phyloP scores from a whole-genome alignment of 2,329 filamentous ascomycete species.

The Chaetomiaceae sp. region DNA sequence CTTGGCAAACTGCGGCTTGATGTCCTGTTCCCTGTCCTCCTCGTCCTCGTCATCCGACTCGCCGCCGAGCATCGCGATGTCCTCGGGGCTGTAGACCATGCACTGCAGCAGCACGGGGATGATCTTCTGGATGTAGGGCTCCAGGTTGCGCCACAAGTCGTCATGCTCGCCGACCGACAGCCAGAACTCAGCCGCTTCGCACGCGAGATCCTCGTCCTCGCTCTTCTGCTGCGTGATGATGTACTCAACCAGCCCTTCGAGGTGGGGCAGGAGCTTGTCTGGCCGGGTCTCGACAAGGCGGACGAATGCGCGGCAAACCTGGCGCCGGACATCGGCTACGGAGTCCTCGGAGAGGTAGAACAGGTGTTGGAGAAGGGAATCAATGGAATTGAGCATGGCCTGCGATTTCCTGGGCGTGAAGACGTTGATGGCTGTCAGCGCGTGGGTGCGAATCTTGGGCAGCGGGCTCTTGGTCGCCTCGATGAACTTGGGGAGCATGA shows the following conservation, averaged over 20 bases:
- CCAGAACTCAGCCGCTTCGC: constrained; percentile 97
- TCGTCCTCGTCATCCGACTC: constrained; percentile 86
- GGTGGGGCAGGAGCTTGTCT: constrained; percentile 83
- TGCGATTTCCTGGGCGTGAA: constrained; percentile 83
- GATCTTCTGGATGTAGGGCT: constrained; percentile 74
- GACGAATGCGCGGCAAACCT: constrained; percentile 90
- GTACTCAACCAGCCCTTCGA: constrained; percentile 83
- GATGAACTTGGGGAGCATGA: constrained; percentile 85
- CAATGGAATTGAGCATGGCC: constrained; percentile 72
- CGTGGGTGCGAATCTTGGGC: constrained; percentile 70
- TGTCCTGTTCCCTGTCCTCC: constrained; percentile 83
- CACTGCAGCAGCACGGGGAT: constrained; percentile 86
- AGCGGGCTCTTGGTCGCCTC: constrained; percentile 73
- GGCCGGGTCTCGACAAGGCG: constrained; percentile 85
- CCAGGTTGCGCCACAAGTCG: constrained; percentile 67
- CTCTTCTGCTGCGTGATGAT: constrained; percentile 84
- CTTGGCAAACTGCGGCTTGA: constrained; percentile 88
- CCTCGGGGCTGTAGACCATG: constrained; percentile 95
- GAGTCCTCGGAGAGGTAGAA: constrained; percentile 74
- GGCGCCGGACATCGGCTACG: constrained; percentile 76
- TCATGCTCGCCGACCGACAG: constrained; percentile 86
- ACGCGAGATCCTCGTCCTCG: constrained; percentile 80
- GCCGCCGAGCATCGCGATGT: constrained; percentile 76
- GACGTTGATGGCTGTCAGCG: constrained; percentile 81
- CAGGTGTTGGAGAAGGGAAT: constrained; percentile 73